Percentiles rank a stretch among this genome's conserved stretches.
phyloP scores from a whole-genome alignment of 2,329 filamentous ascomycete genomes.

The Corinectria fuckeliana region DNA sequence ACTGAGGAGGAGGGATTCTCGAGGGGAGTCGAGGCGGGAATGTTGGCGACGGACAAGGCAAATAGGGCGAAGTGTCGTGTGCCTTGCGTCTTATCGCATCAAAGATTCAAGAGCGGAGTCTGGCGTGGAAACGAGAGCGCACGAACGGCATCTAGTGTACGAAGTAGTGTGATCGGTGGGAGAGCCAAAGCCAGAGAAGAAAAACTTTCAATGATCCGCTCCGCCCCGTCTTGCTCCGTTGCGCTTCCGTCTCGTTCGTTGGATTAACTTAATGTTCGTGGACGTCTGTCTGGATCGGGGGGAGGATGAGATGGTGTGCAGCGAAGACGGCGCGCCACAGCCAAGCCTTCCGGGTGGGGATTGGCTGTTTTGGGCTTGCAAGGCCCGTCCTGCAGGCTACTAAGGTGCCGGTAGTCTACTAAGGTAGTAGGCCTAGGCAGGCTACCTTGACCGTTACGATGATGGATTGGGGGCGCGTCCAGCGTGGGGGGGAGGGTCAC shows the following conservation, averaged over 20 bases:
- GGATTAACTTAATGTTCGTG: conserved; percentile 9
- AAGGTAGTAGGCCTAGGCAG: too few relatives aligned
- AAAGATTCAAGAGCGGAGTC: conserved; percentile 17
- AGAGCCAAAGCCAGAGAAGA: not conserved
- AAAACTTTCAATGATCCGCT: conserved; percentile 11
- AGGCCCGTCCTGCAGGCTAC: not conserved
- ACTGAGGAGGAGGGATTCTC: conserved; percentile 49
- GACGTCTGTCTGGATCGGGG: conserved; percentile 11
- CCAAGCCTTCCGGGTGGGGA: not conserved
- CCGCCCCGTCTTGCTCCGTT: conserved; percentile 6
- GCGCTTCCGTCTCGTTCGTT: conserved; percentile 12
- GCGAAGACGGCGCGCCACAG: conserved; percentile 5
- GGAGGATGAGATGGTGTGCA: conserved; percentile 5
- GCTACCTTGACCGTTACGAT: too few relatives aligned
- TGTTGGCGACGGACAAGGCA: conserved; percentile 39
- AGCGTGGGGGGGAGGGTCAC: conserved; percentile 2
- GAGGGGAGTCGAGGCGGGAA: conserved; percentile 39
- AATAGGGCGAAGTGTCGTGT: conserved; percentile 18
- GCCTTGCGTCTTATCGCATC: conserved; percentile 10
- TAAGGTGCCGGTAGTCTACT: too few relatives aligned
- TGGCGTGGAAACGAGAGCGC: conserved; percentile 4
- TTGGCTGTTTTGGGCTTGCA: conserved; percentile 1
- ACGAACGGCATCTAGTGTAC: conserved; percentile 9
- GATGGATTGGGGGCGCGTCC: not conserved
- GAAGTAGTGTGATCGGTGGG: too few relatives aligned